phyloP scores from a whole-genome alignment of 1,139 yeast species.

The Lodderomyces margitis region DNA sequence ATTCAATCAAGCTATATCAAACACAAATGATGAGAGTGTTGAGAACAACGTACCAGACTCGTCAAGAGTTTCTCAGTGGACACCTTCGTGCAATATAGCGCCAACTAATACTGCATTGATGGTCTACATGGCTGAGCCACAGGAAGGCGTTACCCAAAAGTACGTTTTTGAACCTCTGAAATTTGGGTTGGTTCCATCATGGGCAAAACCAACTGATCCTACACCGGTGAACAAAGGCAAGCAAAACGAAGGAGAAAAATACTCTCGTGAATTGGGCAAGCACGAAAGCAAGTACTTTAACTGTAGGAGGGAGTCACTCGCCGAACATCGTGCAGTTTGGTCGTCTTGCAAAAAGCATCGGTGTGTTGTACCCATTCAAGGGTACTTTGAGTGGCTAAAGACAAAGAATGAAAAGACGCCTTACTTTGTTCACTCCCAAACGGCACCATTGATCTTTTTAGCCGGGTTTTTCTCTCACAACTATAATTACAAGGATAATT shows the following conservation, averaged over 20 bases:
- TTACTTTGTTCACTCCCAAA: conserved; percentile 58
- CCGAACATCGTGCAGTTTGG: conserved; percentile 50
- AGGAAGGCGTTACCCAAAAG: conserved; percentile 12
- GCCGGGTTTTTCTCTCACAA: conserved; percentile 70
- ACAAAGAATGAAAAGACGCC: conserved; percentile 50
- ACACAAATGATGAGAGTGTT: conserved; percentile 6
- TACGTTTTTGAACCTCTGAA: conserved; percentile 39
- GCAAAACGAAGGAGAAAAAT: conserved; percentile 19
- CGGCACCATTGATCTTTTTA: conserved; percentile 53
- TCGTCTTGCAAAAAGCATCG: conserved; percentile 38
- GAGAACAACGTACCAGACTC: conserved; percentile 8
- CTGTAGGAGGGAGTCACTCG: conserved; percentile 60
- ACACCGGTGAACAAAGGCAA: conserved; percentile 22
- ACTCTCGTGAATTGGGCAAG: conserved; percentile 32
- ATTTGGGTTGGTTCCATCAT: conserved; percentile 42
- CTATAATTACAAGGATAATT: conserved; percentile 28
- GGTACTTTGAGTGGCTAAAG: conserved; percentile 81
- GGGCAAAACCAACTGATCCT: conserved; percentile 40
- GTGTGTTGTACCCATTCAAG: conserved; percentile 77
- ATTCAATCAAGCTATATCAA: conserved; percentile 19
- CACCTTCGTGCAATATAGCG: conserved; percentile 37
- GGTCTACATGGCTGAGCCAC: conserved; percentile 19
- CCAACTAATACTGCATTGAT: conserved; percentile 41
- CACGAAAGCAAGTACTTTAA: conserved; percentile 48
- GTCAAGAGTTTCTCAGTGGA: conserved; percentile 15